A percentile compares a stretch with the other conserved stretches of the same genome.
phyloP scores from a whole-genome alignment of 2,329 filamentous ascomycete species.

The Venturia nashicola region DNA sequence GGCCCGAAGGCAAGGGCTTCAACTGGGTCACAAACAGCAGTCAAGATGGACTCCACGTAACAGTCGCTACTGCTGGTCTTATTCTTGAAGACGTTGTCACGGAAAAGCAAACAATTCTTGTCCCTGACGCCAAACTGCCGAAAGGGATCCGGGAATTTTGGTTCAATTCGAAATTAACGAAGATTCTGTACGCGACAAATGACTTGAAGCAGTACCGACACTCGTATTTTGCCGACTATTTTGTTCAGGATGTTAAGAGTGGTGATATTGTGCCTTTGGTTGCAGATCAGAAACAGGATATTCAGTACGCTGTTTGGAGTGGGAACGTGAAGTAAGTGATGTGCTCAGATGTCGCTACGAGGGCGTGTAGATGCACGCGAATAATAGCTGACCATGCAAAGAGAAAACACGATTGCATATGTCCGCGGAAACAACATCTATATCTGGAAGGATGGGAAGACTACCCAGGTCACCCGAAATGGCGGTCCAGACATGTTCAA shows the following conservation, averaged over 20 bases:
- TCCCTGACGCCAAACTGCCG: constrained; percentile 46
- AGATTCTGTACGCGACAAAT: constrained; percentile 51
- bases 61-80: background rate
- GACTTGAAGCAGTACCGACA: constrained; percentile 57
- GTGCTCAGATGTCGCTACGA: background rate
- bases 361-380: background rate
- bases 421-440: constrained; percentile 56
- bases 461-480: constrained; percentile 46
- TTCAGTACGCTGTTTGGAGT: constrained; percentile 54
- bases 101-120: constrained; percentile 43
- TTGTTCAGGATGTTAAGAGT: constrained; percentile 48
- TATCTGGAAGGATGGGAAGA: constrained; percentile 41
- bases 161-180: constrained; percentile 47
- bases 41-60: constrained; percentile 3
- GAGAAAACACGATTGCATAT: constrained; percentile 41
- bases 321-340: constrained; percentile 37
- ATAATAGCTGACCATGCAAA: background rate
- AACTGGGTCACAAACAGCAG: background rate
- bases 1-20: background rate
- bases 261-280: constrained; percentile 44
- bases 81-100: constrained; percentile 34
- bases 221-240: constrained; percentile 57
- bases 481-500: constrained; percentile 52
- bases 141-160: constrained; percentile 44
- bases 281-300: constrained; percentile 47